Percentiles rank a stretch among this genome's conserved stretches.
Conservation (phyloP, 163 green algal genomes). For the Trebouxia gelatinosa region DNA sequence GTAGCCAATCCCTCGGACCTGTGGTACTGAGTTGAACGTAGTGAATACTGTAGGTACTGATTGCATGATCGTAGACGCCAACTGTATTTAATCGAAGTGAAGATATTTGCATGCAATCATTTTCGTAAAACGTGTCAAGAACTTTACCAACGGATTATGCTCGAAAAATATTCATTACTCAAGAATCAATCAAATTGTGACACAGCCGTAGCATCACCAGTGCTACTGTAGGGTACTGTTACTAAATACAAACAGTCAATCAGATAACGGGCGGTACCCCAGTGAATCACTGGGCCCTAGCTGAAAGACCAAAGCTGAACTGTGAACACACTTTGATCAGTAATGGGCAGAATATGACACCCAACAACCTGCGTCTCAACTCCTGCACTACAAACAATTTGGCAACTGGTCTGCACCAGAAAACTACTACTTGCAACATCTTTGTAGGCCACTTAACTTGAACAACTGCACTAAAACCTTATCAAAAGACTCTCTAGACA, state of each 20-base stretch:
- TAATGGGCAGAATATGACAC: not conserved
- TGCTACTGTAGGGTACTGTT: conserved; percentile 8
- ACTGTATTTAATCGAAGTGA: too few species aligned
- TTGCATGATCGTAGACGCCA: too few species aligned
- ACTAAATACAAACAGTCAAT: not conserved
- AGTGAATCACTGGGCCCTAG: conserved; percentile 13
- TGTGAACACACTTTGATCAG: conserved; percentile 27
- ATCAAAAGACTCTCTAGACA: not conserved
- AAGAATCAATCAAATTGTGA: too few species aligned
- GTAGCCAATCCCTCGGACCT: too few species aligned
- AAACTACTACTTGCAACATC: not conserved
- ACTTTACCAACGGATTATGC: too few species aligned
- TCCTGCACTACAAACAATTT: conserved; percentile 7
- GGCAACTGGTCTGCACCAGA: not conserved
- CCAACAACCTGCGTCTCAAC: not conserved
- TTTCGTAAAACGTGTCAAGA: too few species aligned
- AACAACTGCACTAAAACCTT: not conserved
- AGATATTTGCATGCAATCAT: too few species aligned
- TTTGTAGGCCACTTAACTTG: not conserved
- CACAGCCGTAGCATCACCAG: conserved; percentile 22
- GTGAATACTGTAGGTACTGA: too few species aligned
- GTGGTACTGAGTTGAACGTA: too few species aligned
- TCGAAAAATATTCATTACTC: too few species aligned
- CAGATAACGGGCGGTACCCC: conserved; percentile 22
- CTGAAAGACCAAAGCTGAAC: conserved; percentile 10